Evolutionary conservation across 2,329 filamentous ascomycete species (phyloP).

Genomic region (Neofusicoccum sp.): DNA sequence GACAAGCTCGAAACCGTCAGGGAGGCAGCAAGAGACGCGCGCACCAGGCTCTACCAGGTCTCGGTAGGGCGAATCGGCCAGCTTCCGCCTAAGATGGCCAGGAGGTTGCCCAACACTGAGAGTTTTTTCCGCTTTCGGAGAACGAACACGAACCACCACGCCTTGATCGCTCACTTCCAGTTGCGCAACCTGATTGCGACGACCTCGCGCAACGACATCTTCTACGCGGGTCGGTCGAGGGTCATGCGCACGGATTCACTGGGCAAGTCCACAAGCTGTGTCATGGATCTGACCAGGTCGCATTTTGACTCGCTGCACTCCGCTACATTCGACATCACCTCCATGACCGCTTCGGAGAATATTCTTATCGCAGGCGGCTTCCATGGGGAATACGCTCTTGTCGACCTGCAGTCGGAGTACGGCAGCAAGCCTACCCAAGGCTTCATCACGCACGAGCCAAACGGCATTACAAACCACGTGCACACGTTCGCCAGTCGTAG

Average conservation of each 20-base stretch:
- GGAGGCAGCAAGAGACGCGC: constrained; percentile 18
- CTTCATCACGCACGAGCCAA: constrained; percentile 52
- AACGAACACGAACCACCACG: constrained; percentile 53
- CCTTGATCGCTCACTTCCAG: constrained; percentile 61
- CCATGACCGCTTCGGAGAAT: constrained; percentile 53
- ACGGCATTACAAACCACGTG: constrained; percentile 62
- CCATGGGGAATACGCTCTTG: constrained; percentile 59
- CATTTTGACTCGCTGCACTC: constrained; percentile 24
- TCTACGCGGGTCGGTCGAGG: constrained; percentile 51
- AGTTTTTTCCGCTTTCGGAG: constrained; percentile 52
- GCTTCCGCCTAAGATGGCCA: background rate
- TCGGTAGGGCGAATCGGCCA: background rate
- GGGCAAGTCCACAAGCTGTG: constrained; percentile 42
- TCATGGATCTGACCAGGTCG: constrained; percentile 51
- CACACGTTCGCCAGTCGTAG: constrained; percentile 55
- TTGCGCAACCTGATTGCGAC: constrained; percentile 61
- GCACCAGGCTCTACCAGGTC: constrained; percentile 9
- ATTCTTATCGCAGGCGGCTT: constrained; percentile 60
- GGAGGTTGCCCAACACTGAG: constrained; percentile 43
- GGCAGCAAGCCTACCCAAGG: constrained; percentile 45
- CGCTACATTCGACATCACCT: constrained; percentile 51
- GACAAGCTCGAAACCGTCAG: constrained; percentile 33
- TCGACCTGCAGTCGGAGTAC: constrained; percentile 41
- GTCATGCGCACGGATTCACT: constrained; percentile 54
- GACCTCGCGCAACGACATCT: constrained; percentile 57